A percentile compares a stretch with the other conserved stretches of the same genome.
Conservation (phyloP, 352 stramenopile species). For the Halophytophthora batemanensis region DNA sequence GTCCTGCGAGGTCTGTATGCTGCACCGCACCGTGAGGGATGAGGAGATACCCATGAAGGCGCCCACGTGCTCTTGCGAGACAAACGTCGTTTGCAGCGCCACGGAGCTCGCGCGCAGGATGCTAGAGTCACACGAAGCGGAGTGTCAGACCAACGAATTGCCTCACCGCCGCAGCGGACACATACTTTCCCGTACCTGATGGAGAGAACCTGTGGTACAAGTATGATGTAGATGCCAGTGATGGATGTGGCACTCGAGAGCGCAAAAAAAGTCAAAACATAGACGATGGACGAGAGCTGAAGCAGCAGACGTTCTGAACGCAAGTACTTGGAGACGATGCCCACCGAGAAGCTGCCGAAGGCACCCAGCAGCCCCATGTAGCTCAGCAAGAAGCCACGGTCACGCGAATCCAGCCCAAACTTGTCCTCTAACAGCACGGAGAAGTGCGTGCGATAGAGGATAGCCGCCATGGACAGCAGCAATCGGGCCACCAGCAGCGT, state of each 20-base stretch:
- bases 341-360: constrained; percentile 61
- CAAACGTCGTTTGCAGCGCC: constrained; percentile 65
- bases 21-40: constrained; percentile 55
- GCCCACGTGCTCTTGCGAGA: constrained; percentile 64
- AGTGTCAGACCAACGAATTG: not conserved
- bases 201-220: constrained; percentile 65
- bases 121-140: constrained; percentile 28
- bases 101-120: constrained; percentile 81
- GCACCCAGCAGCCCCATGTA: constrained; percentile 80
- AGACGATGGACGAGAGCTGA: constrained; percentile 61
- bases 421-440: constrained; percentile 78
- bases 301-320: constrained; percentile 59
- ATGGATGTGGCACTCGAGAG: constrained; percentile 54
- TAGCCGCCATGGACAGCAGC: constrained; percentile 69
- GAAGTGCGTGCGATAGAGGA: constrained; percentile 80
- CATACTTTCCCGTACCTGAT: constrained; percentile 55
- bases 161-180: no score
- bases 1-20: not conserved
- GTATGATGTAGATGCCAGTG: constrained; percentile 45
- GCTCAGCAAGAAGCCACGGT: constrained; percentile 68
- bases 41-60: constrained; percentile 81
- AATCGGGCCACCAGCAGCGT: constrained; percentile 67
- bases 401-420: constrained; percentile 59
- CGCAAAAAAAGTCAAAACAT: constrained; percentile 68
- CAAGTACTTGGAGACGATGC: constrained; percentile 39